Conservation (phyloP, 2,329 filamentous ascomycete genomes). For the Nemania serpens region DNA sequence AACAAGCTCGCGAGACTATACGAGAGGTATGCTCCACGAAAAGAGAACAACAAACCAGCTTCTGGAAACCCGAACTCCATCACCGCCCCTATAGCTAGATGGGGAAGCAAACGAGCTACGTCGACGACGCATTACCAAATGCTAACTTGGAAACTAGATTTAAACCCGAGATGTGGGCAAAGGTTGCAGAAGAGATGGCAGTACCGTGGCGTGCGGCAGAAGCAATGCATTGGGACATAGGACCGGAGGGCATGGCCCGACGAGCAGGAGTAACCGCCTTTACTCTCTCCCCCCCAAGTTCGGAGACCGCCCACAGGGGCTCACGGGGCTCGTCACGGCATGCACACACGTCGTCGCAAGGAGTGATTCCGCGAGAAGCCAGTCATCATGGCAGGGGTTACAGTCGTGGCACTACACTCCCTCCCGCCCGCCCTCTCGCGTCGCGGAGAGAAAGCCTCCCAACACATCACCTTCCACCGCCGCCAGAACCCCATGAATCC, state of each 20-base stretch:
- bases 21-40: constrained; percentile 72
- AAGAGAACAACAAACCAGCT: background rate
- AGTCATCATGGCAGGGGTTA: constrained; percentile 46
- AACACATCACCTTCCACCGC: constrained; percentile 36
- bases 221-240: constrained; percentile 97
- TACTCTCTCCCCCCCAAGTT: constrained; percentile 64
- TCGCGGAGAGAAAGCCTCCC: constrained; percentile 50
- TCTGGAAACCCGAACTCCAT: constrained; percentile 10
- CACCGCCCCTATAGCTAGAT: background rate
- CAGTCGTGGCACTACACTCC: constrained; percentile 26
- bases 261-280: constrained; percentile 90
- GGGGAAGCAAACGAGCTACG: background rate
- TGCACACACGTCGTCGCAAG: constrained; percentile 53
- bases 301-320: constrained; percentile 49
- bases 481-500: constrained; percentile 31
- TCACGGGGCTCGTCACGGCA: constrained; percentile 46
- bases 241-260: constrained; percentile 90
- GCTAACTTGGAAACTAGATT: constrained; percentile 64
- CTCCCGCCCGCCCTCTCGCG: constrained; percentile 43
- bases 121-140: constrained; percentile 3
- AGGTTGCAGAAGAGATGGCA: constrained; percentile 91
- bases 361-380: constrained; percentile 49
- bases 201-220: constrained; percentile 95
- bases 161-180: constrained; percentile 97
- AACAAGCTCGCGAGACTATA: constrained; percentile 95